phyloP scores from a whole-genome alignment of 148 eudicot genomes.

The Bassia scoparia region DNA sequence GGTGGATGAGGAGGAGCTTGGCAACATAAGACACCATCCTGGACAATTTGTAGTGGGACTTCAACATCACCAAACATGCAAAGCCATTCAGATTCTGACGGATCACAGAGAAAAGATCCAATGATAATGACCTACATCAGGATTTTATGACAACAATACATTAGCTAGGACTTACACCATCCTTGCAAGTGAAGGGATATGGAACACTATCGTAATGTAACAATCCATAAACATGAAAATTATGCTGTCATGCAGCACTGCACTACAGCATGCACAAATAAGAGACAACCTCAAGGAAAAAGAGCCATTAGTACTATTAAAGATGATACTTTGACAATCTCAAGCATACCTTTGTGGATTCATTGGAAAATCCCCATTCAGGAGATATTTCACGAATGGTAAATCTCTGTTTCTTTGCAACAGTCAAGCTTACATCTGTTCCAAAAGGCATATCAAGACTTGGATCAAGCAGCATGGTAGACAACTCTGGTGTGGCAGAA shows the following conservation, averaged over 20 bases:
- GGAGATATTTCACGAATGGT: conserved; percentile 70
- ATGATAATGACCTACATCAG: conserved; percentile 72
- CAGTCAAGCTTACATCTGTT: conserved; percentile 46
- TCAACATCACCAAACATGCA: conserved; percentile 90
- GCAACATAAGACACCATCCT: conserved; percentile 79
- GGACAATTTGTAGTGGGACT: conserved; percentile 72
- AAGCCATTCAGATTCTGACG: conserved; percentile 57
- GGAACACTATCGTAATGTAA: background rate
- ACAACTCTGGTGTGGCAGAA: conserved; percentile 33
- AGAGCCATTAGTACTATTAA: background rate
- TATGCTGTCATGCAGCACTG: background rate
- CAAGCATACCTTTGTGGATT: conserved; percentile 56
- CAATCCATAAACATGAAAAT: background rate
- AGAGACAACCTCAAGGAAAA: background rate
- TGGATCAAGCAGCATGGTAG: conserved; percentile 44
- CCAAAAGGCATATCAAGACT: conserved; percentile 41
- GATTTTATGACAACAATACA: background rate
- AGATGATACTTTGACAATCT: conserved; percentile 4
- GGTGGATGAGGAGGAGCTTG: conserved; percentile 66
- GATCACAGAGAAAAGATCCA: conserved; percentile 75
- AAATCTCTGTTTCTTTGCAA: conserved; percentile 60
- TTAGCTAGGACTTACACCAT: background rate
- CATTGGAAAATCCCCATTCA: conserved; percentile 67
- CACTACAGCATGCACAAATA: background rate
- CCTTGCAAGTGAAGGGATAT: background rate